Evolutionary conservation across 2,329 filamentous ascomycete species (phyloP).

Genomic region (Fusarium scirpi): DNA sequence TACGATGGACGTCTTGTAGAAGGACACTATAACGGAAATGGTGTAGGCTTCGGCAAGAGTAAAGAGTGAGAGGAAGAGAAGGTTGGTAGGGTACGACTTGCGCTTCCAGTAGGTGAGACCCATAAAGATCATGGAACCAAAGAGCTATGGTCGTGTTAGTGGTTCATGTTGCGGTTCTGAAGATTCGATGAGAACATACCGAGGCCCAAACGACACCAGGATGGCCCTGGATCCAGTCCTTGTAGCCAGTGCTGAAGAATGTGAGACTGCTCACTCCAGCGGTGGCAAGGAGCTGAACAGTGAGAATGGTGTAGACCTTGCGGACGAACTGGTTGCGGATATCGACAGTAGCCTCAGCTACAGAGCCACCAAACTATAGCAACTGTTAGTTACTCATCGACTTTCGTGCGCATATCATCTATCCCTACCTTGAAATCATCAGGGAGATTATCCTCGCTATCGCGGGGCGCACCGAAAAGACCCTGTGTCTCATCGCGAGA

Average conservation of each 20-base stretch:
- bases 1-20: conserved; percentile 86
- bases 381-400: conserved; percentile 27
- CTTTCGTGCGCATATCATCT: neutral
- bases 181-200: conserved; percentile 56
- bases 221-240: conserved; percentile 86
- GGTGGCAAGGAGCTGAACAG: conserved; percentile 91
- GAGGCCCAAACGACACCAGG: conserved; percentile 88
- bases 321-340: conserved; percentile 97
- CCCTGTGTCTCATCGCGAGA: conserved; percentile 66
- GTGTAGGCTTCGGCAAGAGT: conserved; percentile 94
- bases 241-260: conserved; percentile 86
- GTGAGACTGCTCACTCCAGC: conserved; percentile 83
- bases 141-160: conserved; percentile 62
- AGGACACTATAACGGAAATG: conserved; percentile 91
- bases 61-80: conserved; percentile 91
- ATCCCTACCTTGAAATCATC: conserved; percentile 90
- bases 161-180: neutral
- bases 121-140: conserved; percentile 87
- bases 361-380: conserved; percentile 84
- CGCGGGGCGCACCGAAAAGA: conserved; percentile 76
- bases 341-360: conserved; percentile 92
- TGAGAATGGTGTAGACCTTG: conserved; percentile 98
- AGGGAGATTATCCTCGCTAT: conserved; percentile 89
- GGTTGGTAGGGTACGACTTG: conserved; percentile 93
- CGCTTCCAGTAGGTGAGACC: conserved; percentile 94